Percentiles rank a stretch among this genome's conserved stretches.
Evolutionary conservation across 2,329 filamentous ascomycete genomes (phyloP).

Genomic region (Diatrype stigma): DNA sequence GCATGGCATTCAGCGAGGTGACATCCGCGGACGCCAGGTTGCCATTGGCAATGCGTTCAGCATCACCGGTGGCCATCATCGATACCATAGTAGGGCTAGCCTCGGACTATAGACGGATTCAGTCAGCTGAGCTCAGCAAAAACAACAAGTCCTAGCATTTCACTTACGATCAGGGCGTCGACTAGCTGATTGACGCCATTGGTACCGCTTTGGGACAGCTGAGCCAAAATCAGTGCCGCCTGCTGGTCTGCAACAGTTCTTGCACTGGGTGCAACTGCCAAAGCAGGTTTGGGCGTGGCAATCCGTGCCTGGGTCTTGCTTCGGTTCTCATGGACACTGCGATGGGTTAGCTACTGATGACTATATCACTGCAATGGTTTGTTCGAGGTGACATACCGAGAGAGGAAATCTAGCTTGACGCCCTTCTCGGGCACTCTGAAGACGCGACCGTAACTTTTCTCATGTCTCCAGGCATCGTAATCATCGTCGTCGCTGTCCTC

Average conservation of each 20-base stretch:
- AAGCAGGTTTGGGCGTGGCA: constrained; percentile 16
- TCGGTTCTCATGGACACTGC: constrained; percentile 27
- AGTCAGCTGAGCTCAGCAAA: constrained; percentile 3
- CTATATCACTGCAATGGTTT: constrained; percentile 2
- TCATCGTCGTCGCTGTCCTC: constrained; percentile 54
- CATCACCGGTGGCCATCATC: constrained; percentile 45
- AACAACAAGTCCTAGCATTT: background rate
- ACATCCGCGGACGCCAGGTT: constrained; percentile 40
- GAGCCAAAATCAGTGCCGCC: constrained; percentile 59
- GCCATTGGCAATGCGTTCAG: constrained; percentile 36
- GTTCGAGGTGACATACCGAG: constrained; percentile 42
- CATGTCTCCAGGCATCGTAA: constrained; percentile 51
- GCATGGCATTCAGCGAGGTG: constrained; percentile 43
- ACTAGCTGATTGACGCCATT: constrained; percentile 51
- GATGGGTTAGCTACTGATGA: constrained; percentile 8
- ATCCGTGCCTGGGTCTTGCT: constrained; percentile 12
- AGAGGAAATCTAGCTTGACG: constrained; percentile 69
- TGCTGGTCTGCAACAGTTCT: constrained; percentile 60
- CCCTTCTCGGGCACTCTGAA: constrained; percentile 62
- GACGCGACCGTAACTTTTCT: constrained; percentile 58
- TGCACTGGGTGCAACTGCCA: constrained; percentile 31
- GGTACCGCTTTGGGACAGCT: constrained; percentile 48
- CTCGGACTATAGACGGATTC: constrained; percentile 30
- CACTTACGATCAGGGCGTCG: constrained; percentile 59
- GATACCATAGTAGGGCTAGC: constrained; percentile 42